These are phyloP conservation scores for Phytomonas sp. DNA, from an alignment of 208 protist species.

Conservation along the genomic window DNA sequence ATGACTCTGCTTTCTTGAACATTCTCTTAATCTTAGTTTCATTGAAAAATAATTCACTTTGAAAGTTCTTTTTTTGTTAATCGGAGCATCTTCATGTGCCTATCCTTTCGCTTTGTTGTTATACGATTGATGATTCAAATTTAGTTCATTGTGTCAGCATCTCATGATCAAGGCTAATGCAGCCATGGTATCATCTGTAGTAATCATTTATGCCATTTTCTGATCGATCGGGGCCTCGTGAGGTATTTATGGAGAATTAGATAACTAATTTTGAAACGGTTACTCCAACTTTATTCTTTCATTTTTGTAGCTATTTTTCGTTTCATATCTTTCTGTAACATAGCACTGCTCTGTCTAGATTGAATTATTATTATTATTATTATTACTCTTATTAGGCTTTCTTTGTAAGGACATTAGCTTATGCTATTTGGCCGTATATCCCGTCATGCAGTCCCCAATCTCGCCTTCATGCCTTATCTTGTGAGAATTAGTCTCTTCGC, in stretches of 20 bases:
- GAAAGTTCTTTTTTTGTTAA: not conserved
- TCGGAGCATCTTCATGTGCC: not conserved
- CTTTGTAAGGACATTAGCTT: not conserved
- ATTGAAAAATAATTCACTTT: not conserved
- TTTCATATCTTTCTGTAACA: slow-evolving; percentile 1
- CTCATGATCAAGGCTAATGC: not conserved
- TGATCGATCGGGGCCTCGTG: not conserved
- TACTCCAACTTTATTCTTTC: slow-evolving; percentile 1
- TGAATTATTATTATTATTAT: slow-evolving; percentile 7
- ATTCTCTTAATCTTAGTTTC: not conserved
- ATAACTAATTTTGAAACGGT: not conserved
- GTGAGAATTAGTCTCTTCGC: not conserved
- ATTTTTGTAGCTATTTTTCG: slow-evolving; percentile 9
- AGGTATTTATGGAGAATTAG: not conserved
- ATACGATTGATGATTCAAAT: not conserved
- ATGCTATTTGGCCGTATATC: not conserved
- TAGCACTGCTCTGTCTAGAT: not conserved
- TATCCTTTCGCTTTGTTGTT: slow-evolving; percentile 2
- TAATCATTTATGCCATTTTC: not conserved
- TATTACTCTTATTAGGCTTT: slow-evolving; percentile 1
- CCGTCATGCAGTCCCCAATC: not conserved
- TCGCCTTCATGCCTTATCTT: not conserved
- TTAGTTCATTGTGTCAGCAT: not conserved
- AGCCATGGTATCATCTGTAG: not conserved
- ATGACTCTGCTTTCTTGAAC: not conserved